Base-by-base conservation (phyloP, 352 stramenopile genomes). In the Globisporangium uncinulatum region DNA sequence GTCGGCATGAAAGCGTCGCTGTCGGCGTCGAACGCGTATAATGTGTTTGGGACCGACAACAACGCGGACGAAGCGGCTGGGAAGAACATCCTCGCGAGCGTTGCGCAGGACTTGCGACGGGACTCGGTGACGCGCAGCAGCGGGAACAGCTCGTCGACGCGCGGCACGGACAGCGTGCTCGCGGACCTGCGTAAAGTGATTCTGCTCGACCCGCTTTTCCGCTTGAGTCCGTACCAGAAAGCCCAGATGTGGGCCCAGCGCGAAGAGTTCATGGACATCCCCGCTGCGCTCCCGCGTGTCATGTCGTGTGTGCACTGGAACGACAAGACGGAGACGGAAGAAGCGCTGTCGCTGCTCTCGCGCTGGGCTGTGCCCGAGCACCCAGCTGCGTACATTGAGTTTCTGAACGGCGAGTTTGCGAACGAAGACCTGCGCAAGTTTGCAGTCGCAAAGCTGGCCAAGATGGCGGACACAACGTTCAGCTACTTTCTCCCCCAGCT, bases 401-500 rank as follows among this genome's bases (percentile, higher is more conserved):
- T 95, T 2, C 63, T 95, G 51, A 88, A 94, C 50, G 73, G 74
- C 44, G 80, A 92, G 57, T 94, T 94, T 56, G 69, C 83, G 0
- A 71, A 95, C 52, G 76, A 86, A 58, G 67, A 68, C 6, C 77
- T 95, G 3, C 83, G 86, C 19, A 54, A 71, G 2, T 95, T 94
- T 64, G 86, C 86, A 3, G 81, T 95, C 0, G 54, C 71, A 34
- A 89, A 92, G 53, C 69, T 96, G n/a, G 62, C 68, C 8, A 68
- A 84, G 17, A 92, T 96, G 82, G 74, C 79, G n/a, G 86, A 96
- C 50, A 86, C 79, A 4, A 89, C 83, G 6, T 92, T 96, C 56
- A 90, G 82, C 54, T 92, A 93, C 41, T 91, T 95, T 51, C 69
- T 96, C 29, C 86, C 85, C 0, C 87, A 96, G 56, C 82, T 96